A percentile compares a stretch with the other conserved stretches of the same genome.
Evolutionary conservation across 2,329 filamentous ascomycete genomes (phyloP).

Genomic region (Emydomyces testavorans): DNA sequence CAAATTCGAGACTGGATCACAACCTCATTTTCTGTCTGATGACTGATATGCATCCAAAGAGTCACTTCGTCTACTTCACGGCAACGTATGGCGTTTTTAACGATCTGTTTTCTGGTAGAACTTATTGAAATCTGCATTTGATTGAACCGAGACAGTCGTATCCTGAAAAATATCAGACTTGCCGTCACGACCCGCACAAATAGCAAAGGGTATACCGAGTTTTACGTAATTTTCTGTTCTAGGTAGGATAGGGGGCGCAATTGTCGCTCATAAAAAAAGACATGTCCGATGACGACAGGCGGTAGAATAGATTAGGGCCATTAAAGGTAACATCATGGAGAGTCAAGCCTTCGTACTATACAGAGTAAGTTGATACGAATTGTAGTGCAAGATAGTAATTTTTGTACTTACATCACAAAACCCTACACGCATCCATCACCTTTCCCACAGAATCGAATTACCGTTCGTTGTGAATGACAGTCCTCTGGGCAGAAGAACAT

Average conservation of each 20-base stretch:
- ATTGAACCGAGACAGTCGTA: constrained; percentile 45
- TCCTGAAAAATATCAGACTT: background rate
- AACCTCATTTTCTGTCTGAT: constrained; percentile 51
- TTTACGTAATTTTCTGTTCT: constrained; percentile 58
- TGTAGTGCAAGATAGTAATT: background rate
- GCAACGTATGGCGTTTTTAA: constrained; percentile 54
- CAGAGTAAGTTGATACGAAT: background rate
- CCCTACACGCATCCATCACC: constrained; percentile 56
- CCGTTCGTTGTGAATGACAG: constrained; percentile 49
- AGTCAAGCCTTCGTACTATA: constrained; percentile 57
- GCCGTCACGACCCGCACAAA: background rate
- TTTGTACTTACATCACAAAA: constrained; percentile 31
- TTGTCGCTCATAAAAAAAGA: constrained; percentile 58
- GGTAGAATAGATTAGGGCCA: constrained; percentile 53
- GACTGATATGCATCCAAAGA: constrained; percentile 59
- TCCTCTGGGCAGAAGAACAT: constrained; percentile 60
- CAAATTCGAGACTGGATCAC: constrained; percentile 52
- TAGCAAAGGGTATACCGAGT: constrained; percentile 36
- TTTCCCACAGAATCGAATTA: constrained; percentile 47
- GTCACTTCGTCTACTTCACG: constrained; percentile 57
- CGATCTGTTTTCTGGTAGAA: constrained; percentile 42
- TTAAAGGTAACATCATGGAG: constrained; percentile 60
- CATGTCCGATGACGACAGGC: constrained; percentile 58
- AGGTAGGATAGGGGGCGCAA: constrained; percentile 52
- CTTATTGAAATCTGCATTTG: constrained; percentile 53